These are phyloP conservation scores for Botrytis fragariae DNA, from an alignment of 2,329 filamentous ascomycete species.

Conservation along the genomic window DNA sequence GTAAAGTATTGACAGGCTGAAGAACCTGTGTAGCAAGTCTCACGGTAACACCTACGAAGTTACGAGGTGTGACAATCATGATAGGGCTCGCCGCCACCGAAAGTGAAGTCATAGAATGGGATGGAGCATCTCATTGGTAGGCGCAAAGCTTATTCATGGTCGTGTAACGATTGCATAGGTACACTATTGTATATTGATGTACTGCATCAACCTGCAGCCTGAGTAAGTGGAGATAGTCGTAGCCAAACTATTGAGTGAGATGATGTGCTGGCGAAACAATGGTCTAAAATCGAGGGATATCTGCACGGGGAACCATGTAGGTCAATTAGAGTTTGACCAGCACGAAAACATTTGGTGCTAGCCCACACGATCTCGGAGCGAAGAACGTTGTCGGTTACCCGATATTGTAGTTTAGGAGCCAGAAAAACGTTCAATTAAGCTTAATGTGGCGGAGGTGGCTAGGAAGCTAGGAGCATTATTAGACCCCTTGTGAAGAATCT, in stretches of 20 bases:
- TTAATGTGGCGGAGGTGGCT: slow-evolving; percentile 12
- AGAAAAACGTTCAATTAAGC: slow-evolving; percentile 16
- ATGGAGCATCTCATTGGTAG: slow-evolving; percentile 2
- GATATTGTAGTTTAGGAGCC: background rate
- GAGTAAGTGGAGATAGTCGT: background rate
- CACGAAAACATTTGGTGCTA: background rate
- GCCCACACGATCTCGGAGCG: background rate
- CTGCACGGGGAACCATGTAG: background rate
- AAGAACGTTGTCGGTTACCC: background rate
- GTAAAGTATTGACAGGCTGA: slow-evolving; percentile 1
- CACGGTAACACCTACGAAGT: background rate
- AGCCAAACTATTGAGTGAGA: slow-evolving; percentile 1
- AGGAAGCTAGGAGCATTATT: background rate
- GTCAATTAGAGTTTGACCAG: background rate
- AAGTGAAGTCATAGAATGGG: background rate
- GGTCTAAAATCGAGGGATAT: background rate
- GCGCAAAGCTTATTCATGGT: background rate
- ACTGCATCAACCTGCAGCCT: background rate
- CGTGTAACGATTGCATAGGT: background rate
- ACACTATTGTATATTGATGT: slow-evolving; percentile 14
- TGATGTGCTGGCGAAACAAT: slow-evolving; percentile 13
- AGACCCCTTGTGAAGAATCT: background rate
- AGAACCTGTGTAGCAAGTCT: background rate
- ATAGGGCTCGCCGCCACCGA: background rate
- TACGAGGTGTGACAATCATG: background rate